Evolutionary conservation across 768 basidiomycete species (phyloP).

Genomic region (Phlebiopsis gigantea): DNA sequence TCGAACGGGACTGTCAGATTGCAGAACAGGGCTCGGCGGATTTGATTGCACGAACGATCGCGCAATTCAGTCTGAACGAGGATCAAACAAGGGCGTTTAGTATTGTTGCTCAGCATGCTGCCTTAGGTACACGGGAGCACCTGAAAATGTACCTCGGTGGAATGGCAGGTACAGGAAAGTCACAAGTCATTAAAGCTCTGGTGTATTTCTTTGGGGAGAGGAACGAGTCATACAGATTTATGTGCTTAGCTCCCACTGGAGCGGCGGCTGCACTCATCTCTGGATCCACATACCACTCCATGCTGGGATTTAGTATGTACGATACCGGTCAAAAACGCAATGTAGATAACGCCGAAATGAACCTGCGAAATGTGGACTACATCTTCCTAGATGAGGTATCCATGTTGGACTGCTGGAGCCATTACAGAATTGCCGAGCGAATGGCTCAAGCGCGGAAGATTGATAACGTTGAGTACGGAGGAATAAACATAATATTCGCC

Average conservation of each 20-base stretch:
- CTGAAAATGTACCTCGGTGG: conserved; percentile 20
- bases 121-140: not conserved
- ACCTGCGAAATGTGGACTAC: conserved; percentile 28
- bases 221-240: conserved; percentile 10
- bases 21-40: not conserved
- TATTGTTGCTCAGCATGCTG: conserved; percentile 17
- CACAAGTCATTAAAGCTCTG: conserved; percentile 19
- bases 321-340: not conserved
- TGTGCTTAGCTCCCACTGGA: conserved; percentile 20
- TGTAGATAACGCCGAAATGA: not conserved
- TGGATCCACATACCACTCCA: conserved; percentile 22
- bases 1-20: not conserved
- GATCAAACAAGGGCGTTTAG: conserved; percentile 18
- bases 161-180: conserved; percentile 22
- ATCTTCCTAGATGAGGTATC: conserved; percentile 41
- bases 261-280: conserved; percentile 16
- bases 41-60: not conserved
- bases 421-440: conserved; percentile 23
- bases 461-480: conserved; percentile 28
- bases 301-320: conserved; percentile 7
- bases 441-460: conserved; percentile 18
- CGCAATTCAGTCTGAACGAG: conserved; percentile 13
- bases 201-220: conserved; percentile 7
- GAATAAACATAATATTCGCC: conserved; percentile 37
- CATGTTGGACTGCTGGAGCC: conserved; percentile 30